Percentiles rank a stretch among this genome's conserved stretches.
phyloP scores from a whole-genome alignment of 768 basidiomycete genomes.

The Xerocomus spinulosus region DNA sequence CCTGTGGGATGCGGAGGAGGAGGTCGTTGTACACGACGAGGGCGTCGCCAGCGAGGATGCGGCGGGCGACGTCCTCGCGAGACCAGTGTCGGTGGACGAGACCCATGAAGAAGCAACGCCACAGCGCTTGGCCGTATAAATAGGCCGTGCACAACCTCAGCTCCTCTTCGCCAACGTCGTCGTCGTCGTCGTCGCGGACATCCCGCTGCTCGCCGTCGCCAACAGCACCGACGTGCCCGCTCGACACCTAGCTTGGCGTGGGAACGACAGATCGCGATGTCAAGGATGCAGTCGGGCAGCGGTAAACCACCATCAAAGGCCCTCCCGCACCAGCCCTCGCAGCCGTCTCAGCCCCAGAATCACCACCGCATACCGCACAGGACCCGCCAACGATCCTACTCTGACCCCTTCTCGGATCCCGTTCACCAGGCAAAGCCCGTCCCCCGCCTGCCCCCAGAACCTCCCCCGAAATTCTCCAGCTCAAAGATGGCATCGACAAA shows the following conservation, averaged over 20 bases:
- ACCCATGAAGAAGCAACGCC: slow-evolving; percentile 19
- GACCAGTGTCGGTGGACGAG: slow-evolving; percentile 34
- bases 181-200: slow-evolving; percentile 4
- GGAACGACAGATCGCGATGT: slow-evolving; percentile 23
- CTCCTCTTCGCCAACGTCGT: slow-evolving; percentile 2
- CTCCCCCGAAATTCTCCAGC: slow-evolving; percentile 27
- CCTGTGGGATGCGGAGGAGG: slow-evolving; percentile 59
- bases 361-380: slow-evolving; percentile 23
- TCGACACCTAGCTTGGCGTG: slow-evolving; percentile 15
- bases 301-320: slow-evolving; percentile 27
- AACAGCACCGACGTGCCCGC: slow-evolving; percentile 7
- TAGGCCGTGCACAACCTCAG: slow-evolving; percentile 7
- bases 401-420: slow-evolving; percentile 53
- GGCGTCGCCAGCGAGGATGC: slow-evolving; percentile 69
- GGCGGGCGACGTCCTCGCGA: slow-evolving; percentile 56
- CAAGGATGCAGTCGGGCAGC: slow-evolving; percentile 9
- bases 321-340: slow-evolving; percentile 3
- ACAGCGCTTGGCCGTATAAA: slow-evolving; percentile 22
- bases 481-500: slow-evolving; percentile 24
- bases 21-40: slow-evolving; percentile 69
- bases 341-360: slow-evolving; percentile 16
- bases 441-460: slow-evolving; percentile 41
- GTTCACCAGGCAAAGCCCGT: slow-evolving; percentile 24
- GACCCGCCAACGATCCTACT: slow-evolving; percentile 42
- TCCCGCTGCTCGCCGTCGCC: slow-evolving; percentile 4